Conservation (phyloP, 805 yeast species). For the Dipodascopsis uninucleata region DNA sequence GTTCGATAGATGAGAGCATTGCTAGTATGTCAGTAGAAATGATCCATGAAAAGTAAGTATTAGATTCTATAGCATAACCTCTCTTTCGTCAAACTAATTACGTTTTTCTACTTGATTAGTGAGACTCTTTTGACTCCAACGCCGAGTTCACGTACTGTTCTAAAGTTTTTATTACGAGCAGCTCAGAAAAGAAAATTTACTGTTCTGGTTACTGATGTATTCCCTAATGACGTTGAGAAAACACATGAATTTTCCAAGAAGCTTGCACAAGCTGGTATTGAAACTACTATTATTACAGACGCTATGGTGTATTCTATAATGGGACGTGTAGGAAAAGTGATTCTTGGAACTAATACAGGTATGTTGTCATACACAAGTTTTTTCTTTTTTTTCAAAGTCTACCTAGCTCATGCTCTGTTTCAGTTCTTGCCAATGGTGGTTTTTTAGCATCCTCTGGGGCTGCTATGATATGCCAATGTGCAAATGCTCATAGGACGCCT, state of each 20-base stretch:
- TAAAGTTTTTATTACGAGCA: slow-evolving; percentile 81
- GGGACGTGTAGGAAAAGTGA: slow-evolving; percentile 95
- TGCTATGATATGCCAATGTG: slow-evolving; percentile 90
- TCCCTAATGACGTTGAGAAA: slow-evolving; percentile 76
- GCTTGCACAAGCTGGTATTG: slow-evolving; percentile 80
- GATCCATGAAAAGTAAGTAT: slow-evolving; percentile 80
- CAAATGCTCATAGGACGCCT: slow-evolving; percentile 92
- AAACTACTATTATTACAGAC: slow-evolving; percentile 88
- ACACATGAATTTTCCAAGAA: slow-evolving; percentile 78
- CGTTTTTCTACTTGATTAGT: slow-evolving; percentile 5
- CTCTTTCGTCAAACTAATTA: not conserved
- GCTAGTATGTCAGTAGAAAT: slow-evolving; percentile 88
- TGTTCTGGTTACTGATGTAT: slow-evolving; percentile 85
- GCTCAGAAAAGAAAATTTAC: slow-evolving; percentile 86
- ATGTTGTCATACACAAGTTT: not conserved
- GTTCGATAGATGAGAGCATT: slow-evolving; percentile 83
- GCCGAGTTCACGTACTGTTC: slow-evolving; percentile 84
- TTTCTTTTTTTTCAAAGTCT: too few relatives aligned
- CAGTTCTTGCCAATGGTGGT: slow-evolving; percentile 89
- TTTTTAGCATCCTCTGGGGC: slow-evolving; percentile 87
- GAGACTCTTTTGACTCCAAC: slow-evolving; percentile 75
- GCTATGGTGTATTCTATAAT: slow-evolving; percentile 89
- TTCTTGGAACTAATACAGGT: slow-evolving; percentile 82
- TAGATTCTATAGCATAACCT: too few relatives aligned
- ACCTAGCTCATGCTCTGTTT: not conserved